phyloP scores from a whole-genome alignment of 106 monocot genomes.

The Dioscorea alata region DNA sequence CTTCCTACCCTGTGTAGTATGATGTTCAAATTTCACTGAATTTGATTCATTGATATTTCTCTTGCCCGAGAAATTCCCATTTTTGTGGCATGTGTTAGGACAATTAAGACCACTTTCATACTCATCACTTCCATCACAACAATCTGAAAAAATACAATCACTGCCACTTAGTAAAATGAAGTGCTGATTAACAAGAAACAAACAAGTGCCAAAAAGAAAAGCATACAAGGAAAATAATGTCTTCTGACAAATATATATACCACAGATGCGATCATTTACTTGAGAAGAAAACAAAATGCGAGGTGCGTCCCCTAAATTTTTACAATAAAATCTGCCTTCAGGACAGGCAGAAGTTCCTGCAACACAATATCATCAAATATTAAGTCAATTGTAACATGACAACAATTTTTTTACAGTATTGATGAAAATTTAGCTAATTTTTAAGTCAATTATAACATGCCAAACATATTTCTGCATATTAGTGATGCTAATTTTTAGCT shows the following conservation, averaged over 20 bases:
- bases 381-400: neutral
- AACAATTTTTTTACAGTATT: neutral
- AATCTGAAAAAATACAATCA: conserved; percentile 39
- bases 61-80: conserved; percentile 14
- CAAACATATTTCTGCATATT: neutral
- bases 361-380: conserved; percentile 1
- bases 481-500: neutral
- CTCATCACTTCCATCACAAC: conserved; percentile 97
- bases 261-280: conserved; percentile 89
- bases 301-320: conserved; percentile 60
- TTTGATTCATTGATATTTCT: conserved; percentile 5
- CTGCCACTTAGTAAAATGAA: neutral
- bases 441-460: neutral
- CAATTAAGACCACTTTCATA: conserved; percentile 54
- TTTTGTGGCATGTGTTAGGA: conserved; percentile 53
- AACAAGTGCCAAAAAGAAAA: neutral
- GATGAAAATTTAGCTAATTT: neutral
- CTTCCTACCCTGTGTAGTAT: conserved; percentile 5
- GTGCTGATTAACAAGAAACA: neutral
- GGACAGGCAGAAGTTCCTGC: conserved; percentile 97
- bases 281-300: conserved; percentile 69
- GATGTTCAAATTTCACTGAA: neutral
- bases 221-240: neutral
- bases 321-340: conserved; percentile 87
- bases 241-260: conserved; percentile 26